Percentiles rank a stretch among this genome's conserved stretches.
These are phyloP conservation scores for Carex parvula DNA, from an alignment of 176 grass and related monocot species.

Conservation along the genomic window DNA sequence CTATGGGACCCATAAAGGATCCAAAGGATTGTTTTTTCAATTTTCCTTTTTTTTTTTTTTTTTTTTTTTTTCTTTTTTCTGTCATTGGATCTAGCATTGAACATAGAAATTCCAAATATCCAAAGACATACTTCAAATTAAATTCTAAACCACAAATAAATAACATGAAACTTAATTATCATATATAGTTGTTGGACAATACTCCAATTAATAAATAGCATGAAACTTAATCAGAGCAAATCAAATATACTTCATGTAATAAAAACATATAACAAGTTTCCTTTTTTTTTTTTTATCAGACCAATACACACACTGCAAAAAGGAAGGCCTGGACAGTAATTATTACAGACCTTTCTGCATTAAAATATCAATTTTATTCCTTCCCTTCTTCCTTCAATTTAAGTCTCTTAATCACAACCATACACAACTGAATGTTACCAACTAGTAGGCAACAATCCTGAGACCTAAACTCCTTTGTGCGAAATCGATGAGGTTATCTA, in stretches of 20 bases:
- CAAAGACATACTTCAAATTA: neutral
- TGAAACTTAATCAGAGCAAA: neutral
- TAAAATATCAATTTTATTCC: neutral
- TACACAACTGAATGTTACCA: neutral
- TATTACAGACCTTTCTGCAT: neutral
- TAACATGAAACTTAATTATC: too few relatives aligned
- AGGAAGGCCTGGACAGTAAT: neutral
- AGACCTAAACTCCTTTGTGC: slow-evolving; percentile 64
- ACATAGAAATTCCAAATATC: neutral
- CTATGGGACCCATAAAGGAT: neutral
- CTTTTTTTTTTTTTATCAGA: too few relatives aligned
- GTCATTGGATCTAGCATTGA: neutral
- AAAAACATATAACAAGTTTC: neutral
- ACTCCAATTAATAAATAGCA: neutral
- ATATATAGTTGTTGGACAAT: neutral
- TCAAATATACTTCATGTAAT: slow-evolving; percentile 1
- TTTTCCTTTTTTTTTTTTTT: too few relatives aligned
- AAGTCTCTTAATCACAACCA: neutral
- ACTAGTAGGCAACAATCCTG: slow-evolving; percentile 67
- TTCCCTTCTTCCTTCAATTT: neutral
- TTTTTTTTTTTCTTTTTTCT: neutral
- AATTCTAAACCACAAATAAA: neutral
- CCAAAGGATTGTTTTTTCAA: too few relatives aligned
- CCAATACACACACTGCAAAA: neutral
- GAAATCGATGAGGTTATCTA: slow-evolving; percentile 76